A percentile compares a stretch with the other conserved stretches of the same genome.
Evolutionary conservation across 441 rosid genomes (phyloP).

Genomic region (Gossypium gossypioides): DNA sequence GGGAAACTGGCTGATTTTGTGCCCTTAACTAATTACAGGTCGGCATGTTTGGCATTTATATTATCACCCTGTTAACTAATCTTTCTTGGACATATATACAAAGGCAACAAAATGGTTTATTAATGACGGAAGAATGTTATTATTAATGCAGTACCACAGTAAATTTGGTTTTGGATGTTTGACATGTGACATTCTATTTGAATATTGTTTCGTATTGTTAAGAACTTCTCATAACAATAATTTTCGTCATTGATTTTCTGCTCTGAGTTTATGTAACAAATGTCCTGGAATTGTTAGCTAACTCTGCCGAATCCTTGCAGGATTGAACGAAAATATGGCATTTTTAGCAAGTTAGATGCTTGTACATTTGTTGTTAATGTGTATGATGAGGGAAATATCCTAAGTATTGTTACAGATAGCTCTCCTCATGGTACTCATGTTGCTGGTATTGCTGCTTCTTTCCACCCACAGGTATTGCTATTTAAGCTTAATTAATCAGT

Average conservation of each 20-base stretch:
- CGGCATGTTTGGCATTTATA: conserved; percentile 5
- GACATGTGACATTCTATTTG: neutral
- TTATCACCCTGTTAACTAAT: neutral
- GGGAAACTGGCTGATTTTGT: conserved; percentile 72
- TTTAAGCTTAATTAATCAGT: conserved; percentile 10
- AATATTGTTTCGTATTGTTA: conserved; percentile 1
- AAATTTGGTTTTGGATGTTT: conserved; percentile 8
- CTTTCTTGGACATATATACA: neutral
- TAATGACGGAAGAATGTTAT: neutral
- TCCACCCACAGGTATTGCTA: conserved; percentile 67
- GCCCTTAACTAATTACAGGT: conserved; percentile 84
- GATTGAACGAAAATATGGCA: conserved; percentile 73
- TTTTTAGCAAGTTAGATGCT: conserved; percentile 92
- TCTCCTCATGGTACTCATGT: conserved; percentile 98
- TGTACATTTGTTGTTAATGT: conserved; percentile 79
- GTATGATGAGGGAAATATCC: conserved; percentile 70
- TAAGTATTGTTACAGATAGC: conserved; percentile 89
- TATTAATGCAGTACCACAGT: neutral
- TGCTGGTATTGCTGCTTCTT: conserved; percentile 92
- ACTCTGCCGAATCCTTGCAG: conserved; percentile 26
- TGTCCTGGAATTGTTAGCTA: conserved; percentile 6
- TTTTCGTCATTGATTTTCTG: neutral
- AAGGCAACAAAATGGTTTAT: neutral
- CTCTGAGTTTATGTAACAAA: neutral
- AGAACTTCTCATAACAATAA: neutral